phyloP scores from a whole-genome alignment of 352 stramenopile species.

The Phytopythium sindhum region DNA sequence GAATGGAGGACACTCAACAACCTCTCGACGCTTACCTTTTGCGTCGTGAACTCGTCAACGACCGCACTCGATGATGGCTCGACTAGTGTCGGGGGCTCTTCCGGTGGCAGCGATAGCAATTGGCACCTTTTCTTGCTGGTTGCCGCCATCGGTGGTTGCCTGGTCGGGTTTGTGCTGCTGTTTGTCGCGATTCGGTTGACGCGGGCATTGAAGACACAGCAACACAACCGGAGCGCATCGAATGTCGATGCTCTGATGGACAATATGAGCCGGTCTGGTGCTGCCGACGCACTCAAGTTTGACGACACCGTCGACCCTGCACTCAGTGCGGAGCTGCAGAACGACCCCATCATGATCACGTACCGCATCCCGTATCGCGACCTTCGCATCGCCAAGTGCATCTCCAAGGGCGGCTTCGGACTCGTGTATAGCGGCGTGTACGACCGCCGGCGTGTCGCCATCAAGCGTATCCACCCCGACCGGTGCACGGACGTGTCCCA shows the following conservation, averaged over 20 bases:
- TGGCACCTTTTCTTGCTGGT: conserved; percentile 31
- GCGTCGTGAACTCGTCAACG: conserved; percentile 27
- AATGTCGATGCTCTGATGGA: conserved; percentile 6
- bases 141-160: conserved; percentile 27
- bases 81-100: neutral
- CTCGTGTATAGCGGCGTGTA: conserved; percentile 37
- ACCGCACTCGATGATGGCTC: neutral
- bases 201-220: neutral
- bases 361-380: conserved; percentile 38
- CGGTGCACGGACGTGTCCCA: conserved; percentile 27
- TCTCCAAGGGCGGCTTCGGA: conserved; percentile 42
- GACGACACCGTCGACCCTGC: conserved; percentile 41
- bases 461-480: conserved; percentile 42
- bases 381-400: conserved; percentile 29
- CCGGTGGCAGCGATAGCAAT: conserved; percentile 16
- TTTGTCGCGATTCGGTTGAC: conserved; percentile 16
- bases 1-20: conserved; percentile 26
- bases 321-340: conserved; percentile 26
- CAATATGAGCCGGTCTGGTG: conserved; percentile 15
- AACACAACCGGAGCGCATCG: neutral
- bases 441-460: conserved; percentile 29
- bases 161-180: conserved; percentile 33
- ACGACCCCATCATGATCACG: conserved; percentile 34
- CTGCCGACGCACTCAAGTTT: conserved; percentile 26
- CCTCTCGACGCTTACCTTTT: conserved; percentile 22